Base-by-base conservation (phyloP, 345 rosid genomes). In the Gynandropsis gynandra region DNA sequence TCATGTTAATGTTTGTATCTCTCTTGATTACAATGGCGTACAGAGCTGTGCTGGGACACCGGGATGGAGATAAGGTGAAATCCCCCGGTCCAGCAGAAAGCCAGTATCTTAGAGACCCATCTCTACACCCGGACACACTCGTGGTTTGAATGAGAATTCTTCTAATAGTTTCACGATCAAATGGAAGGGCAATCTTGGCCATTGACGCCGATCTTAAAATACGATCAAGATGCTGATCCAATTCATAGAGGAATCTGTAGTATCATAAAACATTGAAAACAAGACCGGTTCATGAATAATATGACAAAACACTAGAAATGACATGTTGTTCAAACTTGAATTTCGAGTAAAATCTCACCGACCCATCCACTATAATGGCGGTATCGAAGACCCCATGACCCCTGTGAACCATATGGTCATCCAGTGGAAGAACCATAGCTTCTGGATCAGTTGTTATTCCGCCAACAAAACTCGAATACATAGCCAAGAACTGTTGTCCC, bases 361-460 rank as follows among this genome's bases (percentile, higher is more conserved):
- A 87, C 96, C 96, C 95, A 10, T 87, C 75, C 54, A 75, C 27
- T 58, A 87, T 82, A 4, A 80, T 81, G 11, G 95, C 82, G 27
- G 98, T 87, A 61, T 90, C 98, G 59, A 90, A 90, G 67, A 90
- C 87, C 18, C 96, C 96, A 44, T 87, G 96, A 16, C 96, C 96
- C 47, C 98, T 69, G 65, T 87, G 98, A 48, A 87, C 95, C 93
- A 87, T 82, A 66, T 87, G 96, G 31, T 87, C 98, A 67, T 90
- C 95, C 63, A 87, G 53, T 27, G 98, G 98, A 58, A 90, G 72
- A 60, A 82, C 76, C 98, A 87, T 90, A 5, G 84, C 95, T 33
- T 78, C 69, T 16, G 80, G 80, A 62, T 87, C 95, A 0, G 89
- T 80, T 36, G 74, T 66, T 40, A 80, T 87, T n/a, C 98, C 95